These are phyloP conservation scores for Chaetomium tenue DNA, from an alignment of 495 filamentous ascomycete genomes.

Conservation along the genomic window DNA sequence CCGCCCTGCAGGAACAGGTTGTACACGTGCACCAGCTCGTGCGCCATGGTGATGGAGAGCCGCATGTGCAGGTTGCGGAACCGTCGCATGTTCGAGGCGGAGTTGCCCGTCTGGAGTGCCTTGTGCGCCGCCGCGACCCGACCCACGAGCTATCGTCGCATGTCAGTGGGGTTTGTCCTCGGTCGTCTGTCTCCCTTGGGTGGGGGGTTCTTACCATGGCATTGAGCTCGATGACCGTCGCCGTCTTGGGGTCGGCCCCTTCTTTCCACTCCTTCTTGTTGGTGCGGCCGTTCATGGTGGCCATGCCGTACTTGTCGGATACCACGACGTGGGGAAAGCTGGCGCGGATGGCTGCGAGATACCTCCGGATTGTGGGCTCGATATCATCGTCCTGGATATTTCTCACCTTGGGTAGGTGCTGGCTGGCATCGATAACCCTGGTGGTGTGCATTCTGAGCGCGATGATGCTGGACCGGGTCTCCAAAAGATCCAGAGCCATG, in stretches of 20 bases:
- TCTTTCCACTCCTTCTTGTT: conserved; percentile 5
- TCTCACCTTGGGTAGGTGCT: not conserved
- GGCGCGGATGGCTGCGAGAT: not conserved
- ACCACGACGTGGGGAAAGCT: conserved; percentile 13
- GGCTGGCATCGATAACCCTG: not conserved
- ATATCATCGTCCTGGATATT: not conserved
- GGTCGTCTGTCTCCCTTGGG: too few species aligned
- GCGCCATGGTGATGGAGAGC: conserved; percentile 11
- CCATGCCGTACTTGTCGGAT: conserved; percentile 8
- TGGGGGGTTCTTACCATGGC: not conserved
- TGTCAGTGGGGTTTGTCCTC: too few species aligned
- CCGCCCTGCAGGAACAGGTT: not conserved
- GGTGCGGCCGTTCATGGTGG: conserved; percentile 14
- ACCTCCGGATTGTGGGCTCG: not conserved
- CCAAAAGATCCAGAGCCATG: conserved; percentile 6
- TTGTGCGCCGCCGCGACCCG: not conserved
- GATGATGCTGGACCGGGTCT: not conserved
- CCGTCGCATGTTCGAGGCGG: not conserved
- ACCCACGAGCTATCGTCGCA: conserved; percentile 3
- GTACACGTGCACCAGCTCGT: conserved; percentile 17
- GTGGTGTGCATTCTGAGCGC: not conserved
- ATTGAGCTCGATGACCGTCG: conserved; percentile 10
- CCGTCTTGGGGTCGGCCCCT: not conserved
- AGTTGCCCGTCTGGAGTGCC: not conserved
- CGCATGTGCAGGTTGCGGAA: conserved; percentile 10